A percentile compares a stretch with the other conserved stretches of the same genome.
Evolutionary conservation across 2,329 filamentous ascomycete species (phyloP).

Genomic region (Epichloe bromicola): DNA sequence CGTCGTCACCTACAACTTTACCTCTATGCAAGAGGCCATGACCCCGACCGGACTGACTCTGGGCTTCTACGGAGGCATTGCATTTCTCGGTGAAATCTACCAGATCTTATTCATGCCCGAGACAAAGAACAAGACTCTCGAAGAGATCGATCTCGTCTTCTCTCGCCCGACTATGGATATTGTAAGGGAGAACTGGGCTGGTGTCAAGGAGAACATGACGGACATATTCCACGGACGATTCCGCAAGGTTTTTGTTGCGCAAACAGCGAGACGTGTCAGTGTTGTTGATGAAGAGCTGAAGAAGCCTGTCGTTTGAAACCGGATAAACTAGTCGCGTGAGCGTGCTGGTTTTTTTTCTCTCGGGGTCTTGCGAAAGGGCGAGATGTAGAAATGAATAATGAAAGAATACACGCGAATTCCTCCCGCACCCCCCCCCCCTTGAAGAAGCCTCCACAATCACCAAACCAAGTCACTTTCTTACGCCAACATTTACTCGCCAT

Average conservation of each 20-base stretch:
- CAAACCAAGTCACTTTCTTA: too few species aligned
- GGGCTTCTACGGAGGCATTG: constrained; percentile 64
- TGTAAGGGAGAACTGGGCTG: constrained; percentile 42
- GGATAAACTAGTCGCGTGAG: too few species aligned
- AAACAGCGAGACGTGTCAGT: constrained; percentile 9
- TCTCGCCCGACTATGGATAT: constrained; percentile 48
- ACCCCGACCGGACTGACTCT: constrained; percentile 50
- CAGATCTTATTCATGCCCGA: constrained; percentile 66
- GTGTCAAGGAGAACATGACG: constrained; percentile 18
- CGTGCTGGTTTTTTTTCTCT: too few species aligned
- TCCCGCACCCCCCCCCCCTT: too few species aligned
- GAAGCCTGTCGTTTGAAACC: constrained; percentile 1
- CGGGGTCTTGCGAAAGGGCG: too few species aligned
- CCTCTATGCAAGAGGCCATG: constrained; percentile 56
- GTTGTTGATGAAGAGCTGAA: constrained; percentile 5
- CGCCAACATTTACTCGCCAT: too few species aligned
- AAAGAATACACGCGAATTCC: too few species aligned
- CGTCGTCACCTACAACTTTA: constrained; percentile 65
- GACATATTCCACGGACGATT: constrained; percentile 13
- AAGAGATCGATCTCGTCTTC: constrained; percentile 60
- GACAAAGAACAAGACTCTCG: constrained; percentile 54
- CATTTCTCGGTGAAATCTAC: constrained; percentile 56
- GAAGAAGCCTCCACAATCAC: too few species aligned
- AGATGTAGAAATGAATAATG: too few species aligned
- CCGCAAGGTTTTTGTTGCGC: constrained; percentile 12